A percentile compares a stretch with the other conserved stretches of the same genome.
phyloP scores from a whole-genome alignment of 352 stramenopile species.

The Peronospora farinosa region DNA sequence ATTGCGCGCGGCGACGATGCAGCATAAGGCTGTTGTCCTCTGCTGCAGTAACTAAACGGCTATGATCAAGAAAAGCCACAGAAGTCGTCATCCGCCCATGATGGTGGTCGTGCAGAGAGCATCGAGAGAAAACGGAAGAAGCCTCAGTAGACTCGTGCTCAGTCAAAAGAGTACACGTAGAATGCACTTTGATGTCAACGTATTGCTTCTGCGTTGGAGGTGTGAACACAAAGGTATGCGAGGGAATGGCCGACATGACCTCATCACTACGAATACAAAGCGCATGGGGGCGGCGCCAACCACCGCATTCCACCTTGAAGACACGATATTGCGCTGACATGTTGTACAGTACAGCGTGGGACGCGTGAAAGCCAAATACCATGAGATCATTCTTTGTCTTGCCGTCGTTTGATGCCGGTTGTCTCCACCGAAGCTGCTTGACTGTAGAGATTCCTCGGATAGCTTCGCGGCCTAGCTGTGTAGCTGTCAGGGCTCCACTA shows the following conservation, averaged over 20 bases:
- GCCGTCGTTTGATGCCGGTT: not conserved
- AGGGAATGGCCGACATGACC: slow-evolving; percentile 27
- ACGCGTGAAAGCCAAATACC: slow-evolving; percentile 80
- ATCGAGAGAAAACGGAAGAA: slow-evolving; percentile 18
- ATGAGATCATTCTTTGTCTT: slow-evolving; percentile 39
- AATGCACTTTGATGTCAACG: slow-evolving; percentile 64
- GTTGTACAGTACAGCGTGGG: slow-evolving; percentile 69
- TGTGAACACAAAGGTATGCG: slow-evolving; percentile 67
- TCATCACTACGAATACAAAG: slow-evolving; percentile 25
- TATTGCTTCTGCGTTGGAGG: slow-evolving; percentile 44
- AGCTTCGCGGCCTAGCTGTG: slow-evolving; percentile 46
- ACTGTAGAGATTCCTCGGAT: slow-evolving; percentile 77
- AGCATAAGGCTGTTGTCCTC: slow-evolving; percentile 84
- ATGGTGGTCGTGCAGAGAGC: slow-evolving; percentile 58
- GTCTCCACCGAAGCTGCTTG: slow-evolving; percentile 52
- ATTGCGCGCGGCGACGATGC: slow-evolving; percentile 26
- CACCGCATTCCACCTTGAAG: slow-evolving; percentile 70
- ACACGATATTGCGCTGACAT: slow-evolving; percentile 63
- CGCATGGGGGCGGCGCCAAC: slow-evolving; percentile 76
- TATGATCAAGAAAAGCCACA: slow-evolving; percentile 35
- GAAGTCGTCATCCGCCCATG: slow-evolving; percentile 77
- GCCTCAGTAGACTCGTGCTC: not conserved
- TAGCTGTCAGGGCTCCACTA: slow-evolving; percentile 28
- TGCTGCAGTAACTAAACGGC: slow-evolving; percentile 55
- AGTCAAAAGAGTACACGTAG: slow-evolving; percentile 25